Evolutionary conservation across 441 rosid species (phyloP).

Genomic region (Erodium texanum): DNA sequence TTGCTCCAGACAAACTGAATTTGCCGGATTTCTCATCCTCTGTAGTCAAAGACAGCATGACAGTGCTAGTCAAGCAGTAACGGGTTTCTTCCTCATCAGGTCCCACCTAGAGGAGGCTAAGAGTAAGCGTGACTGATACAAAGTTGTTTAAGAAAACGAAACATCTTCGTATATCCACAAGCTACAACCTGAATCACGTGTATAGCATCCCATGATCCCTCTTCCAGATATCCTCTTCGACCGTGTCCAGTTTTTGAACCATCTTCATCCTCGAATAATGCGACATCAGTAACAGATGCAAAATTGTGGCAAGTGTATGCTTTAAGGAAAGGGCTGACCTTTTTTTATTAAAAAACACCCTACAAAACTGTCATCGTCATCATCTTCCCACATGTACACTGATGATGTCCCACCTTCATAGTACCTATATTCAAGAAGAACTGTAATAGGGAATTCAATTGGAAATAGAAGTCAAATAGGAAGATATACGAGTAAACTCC

Average conservation of each 20-base stretch:
- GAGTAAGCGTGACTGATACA: too few species aligned
- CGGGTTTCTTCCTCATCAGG: slow-evolving; percentile 76
- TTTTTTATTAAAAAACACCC: slow-evolving; percentile 88
- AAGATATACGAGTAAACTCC: too few species aligned
- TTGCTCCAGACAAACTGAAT: slow-evolving; percentile 82
- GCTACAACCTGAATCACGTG: slow-evolving; percentile 70
- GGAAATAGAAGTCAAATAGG: too few species aligned
- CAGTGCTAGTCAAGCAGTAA: slow-evolving; percentile 88
- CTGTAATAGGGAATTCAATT: not conserved
- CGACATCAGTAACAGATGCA: too few species aligned
- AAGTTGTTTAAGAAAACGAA: too few species aligned
- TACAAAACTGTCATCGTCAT: slow-evolving; percentile 78
- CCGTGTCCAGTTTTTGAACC: slow-evolving; percentile 89
- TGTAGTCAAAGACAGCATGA: slow-evolving; percentile 86
- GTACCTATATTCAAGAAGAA: slow-evolving; percentile 41
- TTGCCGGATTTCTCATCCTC: slow-evolving; percentile 64
- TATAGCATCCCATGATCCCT: slow-evolving; percentile 97
- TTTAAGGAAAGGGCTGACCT: slow-evolving; percentile 36
- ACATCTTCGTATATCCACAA: too few species aligned
- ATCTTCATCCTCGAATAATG: slow-evolving; percentile 33
- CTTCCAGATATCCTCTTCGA: slow-evolving; percentile 79
- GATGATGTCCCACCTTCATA: slow-evolving; percentile 97
- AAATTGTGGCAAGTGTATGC: not conserved
- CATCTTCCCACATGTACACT: slow-evolving; percentile 87
- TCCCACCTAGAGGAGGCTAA: slow-evolving; percentile 44